Conservation (phyloP, 345 rosid species). For the Mercurialis annua region DNA sequence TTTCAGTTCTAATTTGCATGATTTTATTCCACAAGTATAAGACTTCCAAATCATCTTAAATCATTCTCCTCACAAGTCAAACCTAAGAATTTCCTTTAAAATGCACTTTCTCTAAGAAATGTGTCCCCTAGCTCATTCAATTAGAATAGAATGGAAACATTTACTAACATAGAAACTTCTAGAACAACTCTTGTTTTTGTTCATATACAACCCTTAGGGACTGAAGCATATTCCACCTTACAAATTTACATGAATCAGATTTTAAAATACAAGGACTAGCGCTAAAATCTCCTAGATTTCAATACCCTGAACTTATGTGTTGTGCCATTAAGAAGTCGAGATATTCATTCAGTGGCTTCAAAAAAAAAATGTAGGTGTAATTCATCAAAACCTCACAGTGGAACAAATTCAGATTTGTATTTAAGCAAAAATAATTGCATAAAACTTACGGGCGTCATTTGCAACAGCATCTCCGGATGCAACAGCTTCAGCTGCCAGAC, state of each 20-base stretch:
- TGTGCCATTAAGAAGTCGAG: not conserved
- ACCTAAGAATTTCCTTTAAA: not conserved
- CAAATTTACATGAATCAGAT: not conserved
- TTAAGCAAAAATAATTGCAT: not conserved
- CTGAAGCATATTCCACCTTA: not conserved
- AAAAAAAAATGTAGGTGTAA: not conserved
- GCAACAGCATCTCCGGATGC: conserved; percentile 53
- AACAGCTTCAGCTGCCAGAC: conserved; percentile 74
- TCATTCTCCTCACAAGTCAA: no score
- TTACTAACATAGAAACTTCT: no score
- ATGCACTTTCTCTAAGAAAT: not conserved
- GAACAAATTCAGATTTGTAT: not conserved
- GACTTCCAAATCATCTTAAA: no score
- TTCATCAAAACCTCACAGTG: not conserved
- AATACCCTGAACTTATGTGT: not conserved
- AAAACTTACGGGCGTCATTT: conserved; percentile 51
- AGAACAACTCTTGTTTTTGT: no score
- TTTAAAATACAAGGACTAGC: not conserved
- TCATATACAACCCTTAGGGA: not conserved
- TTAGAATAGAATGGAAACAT: no score
- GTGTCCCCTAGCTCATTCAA: not conserved
- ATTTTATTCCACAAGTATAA: no score
- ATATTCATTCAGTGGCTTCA: not conserved
- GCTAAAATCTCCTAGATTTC: not conserved
- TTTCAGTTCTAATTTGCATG: no score